Conservation (phyloP, 331 rosid species). For the Malus hybrid region DNA sequence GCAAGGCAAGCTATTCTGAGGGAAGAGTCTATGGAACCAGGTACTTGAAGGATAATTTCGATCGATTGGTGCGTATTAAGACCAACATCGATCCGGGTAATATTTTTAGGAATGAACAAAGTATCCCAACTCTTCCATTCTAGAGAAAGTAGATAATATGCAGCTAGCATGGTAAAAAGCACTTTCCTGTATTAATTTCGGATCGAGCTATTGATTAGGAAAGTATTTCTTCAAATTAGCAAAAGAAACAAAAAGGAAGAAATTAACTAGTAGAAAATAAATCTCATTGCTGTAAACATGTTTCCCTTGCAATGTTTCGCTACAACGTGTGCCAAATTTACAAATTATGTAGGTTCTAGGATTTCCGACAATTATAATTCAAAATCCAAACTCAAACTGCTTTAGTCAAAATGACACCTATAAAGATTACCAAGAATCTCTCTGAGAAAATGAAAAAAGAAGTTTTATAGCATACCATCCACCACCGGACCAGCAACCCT, state of each 20-base stretch:
- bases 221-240: background rate
- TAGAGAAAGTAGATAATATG: background rate
- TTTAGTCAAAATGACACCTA: background rate
- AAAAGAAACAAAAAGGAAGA: background rate
- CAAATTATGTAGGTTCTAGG: background rate
- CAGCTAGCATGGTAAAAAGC: background rate
- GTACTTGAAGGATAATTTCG: conserved; percentile 28
- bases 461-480: background rate
- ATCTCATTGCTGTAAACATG: background rate
- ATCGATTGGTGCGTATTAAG: conserved; percentile 30
- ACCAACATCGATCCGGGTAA: conserved; percentile 28
- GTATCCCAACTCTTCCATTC: no score
- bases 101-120: conserved; percentile 36
- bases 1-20: background rate
- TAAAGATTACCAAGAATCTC: background rate
- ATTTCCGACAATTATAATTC: no score
- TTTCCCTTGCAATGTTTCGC: background rate
- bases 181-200: no score
- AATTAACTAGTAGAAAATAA: background rate
- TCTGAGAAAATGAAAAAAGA: background rate
- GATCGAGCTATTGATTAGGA: background rate
- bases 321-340: background rate
- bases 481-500: background rate
- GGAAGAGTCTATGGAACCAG: conserved; percentile 25
- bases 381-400: background rate